Conservation (phyloP, 202 grass and related monocot genomes). For the Schoenoplectus triqueter region DNA sequence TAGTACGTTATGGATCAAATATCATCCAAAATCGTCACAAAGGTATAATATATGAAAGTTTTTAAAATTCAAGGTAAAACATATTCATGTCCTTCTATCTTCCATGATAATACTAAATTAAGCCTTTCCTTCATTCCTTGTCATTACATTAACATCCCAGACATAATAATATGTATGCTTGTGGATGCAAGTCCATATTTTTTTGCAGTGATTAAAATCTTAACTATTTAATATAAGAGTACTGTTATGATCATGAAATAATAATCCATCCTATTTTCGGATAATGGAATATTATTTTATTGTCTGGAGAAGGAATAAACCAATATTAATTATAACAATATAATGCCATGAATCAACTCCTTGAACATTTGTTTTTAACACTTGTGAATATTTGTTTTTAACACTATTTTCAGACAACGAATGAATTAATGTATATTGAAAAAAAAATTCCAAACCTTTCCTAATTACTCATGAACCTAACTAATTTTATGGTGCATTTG, state of each 20-base stretch:
- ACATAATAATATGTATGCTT: not conserved
- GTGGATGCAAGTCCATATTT: not conserved
- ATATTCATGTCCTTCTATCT: too few relatives aligned
- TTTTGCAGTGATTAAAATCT: not conserved
- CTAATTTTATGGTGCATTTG: too few relatives aligned
- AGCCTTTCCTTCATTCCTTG: not conserved
- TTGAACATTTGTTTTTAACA: too few relatives aligned
- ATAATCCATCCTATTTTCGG: not conserved
- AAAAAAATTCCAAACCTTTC: too few relatives aligned
- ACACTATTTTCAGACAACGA: too few relatives aligned
- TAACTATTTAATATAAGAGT: not conserved
- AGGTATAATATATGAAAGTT: not conserved
- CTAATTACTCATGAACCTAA: too few relatives aligned
- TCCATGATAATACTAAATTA: too few relatives aligned
- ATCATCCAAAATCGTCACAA: too few relatives aligned
- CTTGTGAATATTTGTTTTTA: too few relatives aligned
- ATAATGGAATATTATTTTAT: not conserved
- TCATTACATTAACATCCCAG: not conserved
- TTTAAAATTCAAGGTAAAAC: not conserved
- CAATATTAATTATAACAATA: not conserved
- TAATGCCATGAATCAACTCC: not conserved
- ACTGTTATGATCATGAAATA: not conserved
- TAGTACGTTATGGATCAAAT: too few relatives aligned
- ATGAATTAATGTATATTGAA: too few relatives aligned
- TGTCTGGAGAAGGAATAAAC: not conserved